Base-by-base conservation (phyloP, 495 filamentous ascomycete species). In the Aspergillus nanangensis region DNA sequence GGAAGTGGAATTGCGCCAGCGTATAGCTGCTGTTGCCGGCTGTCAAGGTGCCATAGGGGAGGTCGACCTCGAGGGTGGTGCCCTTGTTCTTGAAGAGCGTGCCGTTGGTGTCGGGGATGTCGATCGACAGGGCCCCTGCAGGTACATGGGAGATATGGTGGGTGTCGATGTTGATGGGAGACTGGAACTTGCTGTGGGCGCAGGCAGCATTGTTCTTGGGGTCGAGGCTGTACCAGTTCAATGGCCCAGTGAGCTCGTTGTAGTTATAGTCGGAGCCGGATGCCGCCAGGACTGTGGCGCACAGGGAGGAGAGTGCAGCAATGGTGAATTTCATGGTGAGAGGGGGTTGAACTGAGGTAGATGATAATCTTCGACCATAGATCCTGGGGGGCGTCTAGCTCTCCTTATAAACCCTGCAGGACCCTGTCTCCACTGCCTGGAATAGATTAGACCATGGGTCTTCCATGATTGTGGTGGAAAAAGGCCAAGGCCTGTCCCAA, bases 1-100 rank as follows among this genome's bases (percentile, higher is more conserved):
- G 83, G 61, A 86, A 81, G 58, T 88, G 83, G 66, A 84, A 86
- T 52, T 88, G 83, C 29, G 71, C 60, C 15, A 88, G 68, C 3
- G 59, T 58, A 50, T 77, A 86, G 11, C 8, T 23, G 2, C 14
- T 45, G 33, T 19, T 18, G 1, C 13, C 13, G 7, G 14, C 7
- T 3, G 2, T 45, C 8, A 66, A 58, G 8, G 62, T 60, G 9
- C 66, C 67, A 34, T 67, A 65, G 20, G 61, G 67, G 13, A 80
- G 56, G 37, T 73, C 65, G 33, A 80, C 72, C 68, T 84, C 75
- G 29, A 84, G 63, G 0, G 74, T 79, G n/a, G 74, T 70, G 34
- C 79, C 79, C 9, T 81, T 62, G 52, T 83, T 82, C 65, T 80
- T 74, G 46, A 83, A 79, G 32, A 73, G 63, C 44, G 70, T 68